Conservation (phyloP, 2,329 filamentous ascomycete species). For the Diaporthe ampelina region DNA sequence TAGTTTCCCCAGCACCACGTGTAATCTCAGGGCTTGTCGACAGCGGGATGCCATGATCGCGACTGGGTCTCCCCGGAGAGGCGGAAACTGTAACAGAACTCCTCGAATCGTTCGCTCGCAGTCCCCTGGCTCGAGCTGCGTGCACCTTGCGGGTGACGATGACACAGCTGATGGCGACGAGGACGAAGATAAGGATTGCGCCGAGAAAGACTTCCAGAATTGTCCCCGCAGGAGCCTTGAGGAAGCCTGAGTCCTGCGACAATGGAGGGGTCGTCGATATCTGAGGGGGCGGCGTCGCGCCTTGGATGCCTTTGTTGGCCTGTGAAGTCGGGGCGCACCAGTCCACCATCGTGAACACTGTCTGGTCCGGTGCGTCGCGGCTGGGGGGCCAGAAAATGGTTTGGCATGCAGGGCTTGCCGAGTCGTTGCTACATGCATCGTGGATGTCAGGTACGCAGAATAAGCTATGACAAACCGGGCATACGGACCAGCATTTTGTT, state of each 20-base stretch:
- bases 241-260: neutral
- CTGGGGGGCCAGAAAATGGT: neutral
- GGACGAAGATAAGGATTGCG: neutral
- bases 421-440: neutral
- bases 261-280: neutral
- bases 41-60: neutral
- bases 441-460: neutral
- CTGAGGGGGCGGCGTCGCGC: neutral
- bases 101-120: neutral
- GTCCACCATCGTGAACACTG: neutral
- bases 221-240: slow-evolving; percentile 17
- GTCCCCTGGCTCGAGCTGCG: neutral
- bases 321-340: neutral
- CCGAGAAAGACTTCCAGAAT: neutral
- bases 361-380: neutral
- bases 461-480: neutral
- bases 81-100: slow-evolving; percentile 6
- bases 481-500: slow-evolving; percentile 12
- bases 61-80: neutral
- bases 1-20: neutral
- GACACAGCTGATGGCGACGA: slow-evolving; percentile 3
- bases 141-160: neutral
- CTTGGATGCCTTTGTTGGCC: neutral
- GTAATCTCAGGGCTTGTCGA: neutral
- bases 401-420: neutral